A percentile compares a stretch with the other conserved stretches of the same genome.
phyloP scores from a whole-genome alignment of 768 basidiomycete genomes.

The Rhodotorula babjevae region DNA sequence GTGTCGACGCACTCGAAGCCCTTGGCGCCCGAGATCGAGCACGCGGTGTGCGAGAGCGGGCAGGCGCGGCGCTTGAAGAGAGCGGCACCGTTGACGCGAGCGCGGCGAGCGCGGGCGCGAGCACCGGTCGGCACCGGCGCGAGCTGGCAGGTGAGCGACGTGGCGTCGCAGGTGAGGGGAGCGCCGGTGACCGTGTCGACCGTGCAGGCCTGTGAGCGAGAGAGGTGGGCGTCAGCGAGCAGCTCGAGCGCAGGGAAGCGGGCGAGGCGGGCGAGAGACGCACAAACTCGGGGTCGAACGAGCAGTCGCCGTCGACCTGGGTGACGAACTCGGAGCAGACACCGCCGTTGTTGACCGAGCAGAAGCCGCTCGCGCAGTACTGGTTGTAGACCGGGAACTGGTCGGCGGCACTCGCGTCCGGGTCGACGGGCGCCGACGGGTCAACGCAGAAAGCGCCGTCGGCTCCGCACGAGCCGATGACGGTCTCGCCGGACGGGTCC shows the following conservation, averaged over 20 bases:
- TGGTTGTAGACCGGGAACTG: not conserved
- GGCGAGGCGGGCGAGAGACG: too few species aligned
- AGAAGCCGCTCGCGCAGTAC: slow-evolving; percentile 18
- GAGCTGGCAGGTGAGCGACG: not conserved
- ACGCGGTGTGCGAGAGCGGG: slow-evolving; percentile 21
- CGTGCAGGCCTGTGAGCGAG: not conserved
- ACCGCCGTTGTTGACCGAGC: not conserved
- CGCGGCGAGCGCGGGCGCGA: slow-evolving; percentile 10
- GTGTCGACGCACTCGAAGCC: slow-evolving; percentile 38
- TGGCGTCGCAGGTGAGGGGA: not conserved
- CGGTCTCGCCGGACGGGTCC: not conserved
- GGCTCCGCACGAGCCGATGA: slow-evolving; percentile 12
- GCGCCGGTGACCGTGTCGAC: not conserved
- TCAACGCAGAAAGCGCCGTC: slow-evolving; percentile 19
- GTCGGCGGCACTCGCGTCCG: not conserved
- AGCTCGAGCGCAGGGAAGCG: too few species aligned
- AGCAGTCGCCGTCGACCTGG: slow-evolving; percentile 14
- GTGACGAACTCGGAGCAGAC: slow-evolving; percentile 7
- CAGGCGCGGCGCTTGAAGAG: slow-evolving; percentile 13
- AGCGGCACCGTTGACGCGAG: not conserved
- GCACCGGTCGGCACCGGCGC: slow-evolving; percentile 7
- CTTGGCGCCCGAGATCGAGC: slow-evolving; percentile 1
- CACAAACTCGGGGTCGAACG: slow-evolving; percentile 6
- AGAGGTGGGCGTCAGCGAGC: not conserved
- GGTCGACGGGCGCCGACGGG: not conserved